Evolutionary conservation across 2,329 filamentous ascomycete genomes (phyloP).

Genomic region (Calonectria henricotiae): DNA sequence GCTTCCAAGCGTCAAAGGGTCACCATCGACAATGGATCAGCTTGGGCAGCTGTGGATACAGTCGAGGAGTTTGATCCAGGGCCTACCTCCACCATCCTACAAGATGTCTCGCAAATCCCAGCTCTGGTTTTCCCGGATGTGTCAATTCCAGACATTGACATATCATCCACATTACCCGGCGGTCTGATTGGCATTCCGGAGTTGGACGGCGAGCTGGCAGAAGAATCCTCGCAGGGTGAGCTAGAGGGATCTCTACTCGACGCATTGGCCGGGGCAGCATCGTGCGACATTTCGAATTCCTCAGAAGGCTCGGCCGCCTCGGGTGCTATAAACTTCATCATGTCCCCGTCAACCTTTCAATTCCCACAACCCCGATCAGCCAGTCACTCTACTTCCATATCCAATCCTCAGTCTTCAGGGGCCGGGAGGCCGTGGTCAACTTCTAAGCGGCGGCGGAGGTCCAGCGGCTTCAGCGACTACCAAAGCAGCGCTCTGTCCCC

Average conservation of each 20-base stretch:
- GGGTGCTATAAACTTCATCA: constrained; percentile 28
- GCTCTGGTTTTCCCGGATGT: constrained; percentile 27
- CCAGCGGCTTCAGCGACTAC: constrained; percentile 35
- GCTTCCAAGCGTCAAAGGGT: constrained; percentile 34
- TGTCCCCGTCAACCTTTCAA: constrained; percentile 25
- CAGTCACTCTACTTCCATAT: constrained; percentile 21
- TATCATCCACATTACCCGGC: constrained; percentile 14
- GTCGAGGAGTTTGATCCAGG: constrained; percentile 25
- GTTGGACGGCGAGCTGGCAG: constrained; percentile 13
- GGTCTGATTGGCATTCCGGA: constrained; percentile 1
- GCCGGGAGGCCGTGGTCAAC: constrained; percentile 23
- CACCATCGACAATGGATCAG: neutral
- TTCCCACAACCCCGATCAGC: neutral
- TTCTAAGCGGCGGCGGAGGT: constrained; percentile 42
- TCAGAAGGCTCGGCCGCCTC: constrained; percentile 30
- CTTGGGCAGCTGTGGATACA: constrained; percentile 11
- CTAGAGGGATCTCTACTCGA: constrained; percentile 30
- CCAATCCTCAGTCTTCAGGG: constrained; percentile 14
- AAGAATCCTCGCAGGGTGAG: neutral
- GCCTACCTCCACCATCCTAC: constrained; percentile 14
- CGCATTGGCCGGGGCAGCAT: neutral
- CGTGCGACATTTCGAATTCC: constrained; percentile 10
- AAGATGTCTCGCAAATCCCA: constrained; percentile 22
- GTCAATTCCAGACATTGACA: constrained; percentile 30
- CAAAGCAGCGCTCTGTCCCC: constrained; percentile 43